Base-by-base conservation (phyloP, 2,329 filamentous ascomycete species). In the Penicillium sp. region DNA sequence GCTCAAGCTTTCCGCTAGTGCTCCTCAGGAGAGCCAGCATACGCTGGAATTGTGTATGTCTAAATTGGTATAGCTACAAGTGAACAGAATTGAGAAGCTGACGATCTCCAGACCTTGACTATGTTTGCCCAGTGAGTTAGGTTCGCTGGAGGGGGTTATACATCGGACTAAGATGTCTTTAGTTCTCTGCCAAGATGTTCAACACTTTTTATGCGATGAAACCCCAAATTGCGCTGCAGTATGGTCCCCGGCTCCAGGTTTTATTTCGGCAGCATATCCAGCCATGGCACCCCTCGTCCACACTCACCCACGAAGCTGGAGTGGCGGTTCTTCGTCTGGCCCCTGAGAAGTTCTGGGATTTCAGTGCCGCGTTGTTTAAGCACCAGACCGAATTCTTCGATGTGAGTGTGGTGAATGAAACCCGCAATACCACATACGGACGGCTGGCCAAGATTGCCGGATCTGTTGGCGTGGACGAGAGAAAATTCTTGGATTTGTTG, bases 221-320 rank as follows among this genome's bases (percentile, higher is more conserved):
- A 58, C 88, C 90, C 1, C 73, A 84, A 48, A 81, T 96, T 65
- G 80, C 63, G 29, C 67, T 80, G 49, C 86, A 87, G 67, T 87
- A 89, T 62, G 66, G 78, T 24, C 81, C 79, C 58, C 82, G 81
- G 59, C 78, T 96, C 3, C 83, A 90, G 66, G 81, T 96, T 65
- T 84, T 98, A 69, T 90, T 97, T 81, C 89, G 93, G 49, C 93
- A 93, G 73, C 92, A 96, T 73, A 86, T 97, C 68, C 92, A 96
- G 79, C 91, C 92, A 14, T 96, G 93, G 93, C 93, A 98, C 77
- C 93, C 93, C 1, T 91, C 89, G 21, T 92, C 87, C 42, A 92
- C 89, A 7, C 82, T 92, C 11, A 71, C 70, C 9, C 76, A 80
- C 55, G 93, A 98, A 82, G 90, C 92, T 31, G 93, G 81, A 3